phyloP scores from a whole-genome alignment of 1,284 basidiomycete genomes.

The Leccinum solheimii region DNA sequence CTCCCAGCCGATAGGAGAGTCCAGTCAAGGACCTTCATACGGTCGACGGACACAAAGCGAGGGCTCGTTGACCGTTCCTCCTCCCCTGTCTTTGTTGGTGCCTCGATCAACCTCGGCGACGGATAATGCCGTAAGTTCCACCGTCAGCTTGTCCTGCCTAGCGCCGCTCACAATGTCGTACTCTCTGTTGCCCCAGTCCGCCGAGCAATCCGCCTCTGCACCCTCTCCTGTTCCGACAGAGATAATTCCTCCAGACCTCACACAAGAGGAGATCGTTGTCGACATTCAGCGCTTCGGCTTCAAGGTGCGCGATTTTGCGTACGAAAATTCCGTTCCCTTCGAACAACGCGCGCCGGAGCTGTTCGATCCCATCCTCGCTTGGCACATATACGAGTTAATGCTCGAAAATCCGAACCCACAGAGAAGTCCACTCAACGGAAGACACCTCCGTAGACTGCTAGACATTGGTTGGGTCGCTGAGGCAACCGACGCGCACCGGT shows the following conservation, averaged over 20 bases:
- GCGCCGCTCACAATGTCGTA: neutral
- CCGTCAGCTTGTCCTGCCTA: neutral
- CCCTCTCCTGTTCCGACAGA: constrained; percentile 44
- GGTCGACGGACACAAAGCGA: constrained; percentile 29
- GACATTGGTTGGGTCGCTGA: constrained; percentile 48
- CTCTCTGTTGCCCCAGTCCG: constrained; percentile 7
- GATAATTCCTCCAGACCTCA: constrained; percentile 38
- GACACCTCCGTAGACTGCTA: constrained; percentile 47
- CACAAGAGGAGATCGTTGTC: constrained; percentile 35
- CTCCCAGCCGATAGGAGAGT: constrained; percentile 24
- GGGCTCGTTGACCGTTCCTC: constrained; percentile 10
- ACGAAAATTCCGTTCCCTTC: constrained; percentile 21
- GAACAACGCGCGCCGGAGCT: constrained; percentile 34
- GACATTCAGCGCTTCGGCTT: constrained; percentile 41
- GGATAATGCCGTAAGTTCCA: constrained; percentile 30
- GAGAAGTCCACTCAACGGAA: constrained; percentile 42
- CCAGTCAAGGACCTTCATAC: constrained; percentile 21
- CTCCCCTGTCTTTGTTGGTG: constrained; percentile 9
- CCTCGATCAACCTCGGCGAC: constrained; percentile 7
- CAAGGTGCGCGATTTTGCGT: constrained; percentile 54
- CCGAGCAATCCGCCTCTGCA: constrained; percentile 21
- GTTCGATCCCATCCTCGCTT: constrained; percentile 42
- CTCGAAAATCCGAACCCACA: constrained; percentile 32
- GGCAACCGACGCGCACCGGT: constrained; percentile 41
- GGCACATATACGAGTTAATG: constrained; percentile 34